phyloP scores from a whole-genome alignment of 805 yeast genomes.

The Torulaspora gathmanii region DNA sequence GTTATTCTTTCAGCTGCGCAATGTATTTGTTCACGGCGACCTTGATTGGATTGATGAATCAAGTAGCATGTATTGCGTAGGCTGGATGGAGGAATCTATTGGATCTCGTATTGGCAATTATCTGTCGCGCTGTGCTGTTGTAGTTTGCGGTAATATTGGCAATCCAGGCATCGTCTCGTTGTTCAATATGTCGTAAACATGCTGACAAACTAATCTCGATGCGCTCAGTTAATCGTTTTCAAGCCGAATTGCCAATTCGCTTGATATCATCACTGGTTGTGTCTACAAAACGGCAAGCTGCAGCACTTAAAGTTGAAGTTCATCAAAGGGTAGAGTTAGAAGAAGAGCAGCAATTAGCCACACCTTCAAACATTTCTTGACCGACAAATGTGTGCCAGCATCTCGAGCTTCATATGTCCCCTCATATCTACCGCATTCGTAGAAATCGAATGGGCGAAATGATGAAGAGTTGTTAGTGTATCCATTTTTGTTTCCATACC shows the following conservation, averaged over 20 bases:
- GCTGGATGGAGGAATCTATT: too few species aligned
- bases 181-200: not conserved
- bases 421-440: not conserved
- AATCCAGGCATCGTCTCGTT: not conserved
- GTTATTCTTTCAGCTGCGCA: too few species aligned
- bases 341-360: not conserved
- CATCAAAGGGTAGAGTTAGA: not conserved
- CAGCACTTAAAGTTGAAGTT: not conserved
- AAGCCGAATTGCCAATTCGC: not conserved
- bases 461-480: not conserved
- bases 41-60: too few species aligned
- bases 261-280: not conserved
- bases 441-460: not conserved
- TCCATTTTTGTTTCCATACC: not conserved
- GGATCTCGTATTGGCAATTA: too few species aligned
- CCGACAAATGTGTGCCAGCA: not conserved
- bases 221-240: not conserved
- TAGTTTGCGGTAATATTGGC: not conserved
- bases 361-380: not conserved
- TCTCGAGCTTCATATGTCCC: not conserved
- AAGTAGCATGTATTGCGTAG: too few species aligned
- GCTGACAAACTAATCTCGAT: not conserved
- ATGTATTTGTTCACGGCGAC: too few species aligned
- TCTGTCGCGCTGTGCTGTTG: not conserved
- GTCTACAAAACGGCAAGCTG: not conserved